Evolutionary conservation across 108 stramenopile species (phyloP), one percentile per base, ranked within the genome.

Genomic region (Cyclotella kingstonii): DNA sequence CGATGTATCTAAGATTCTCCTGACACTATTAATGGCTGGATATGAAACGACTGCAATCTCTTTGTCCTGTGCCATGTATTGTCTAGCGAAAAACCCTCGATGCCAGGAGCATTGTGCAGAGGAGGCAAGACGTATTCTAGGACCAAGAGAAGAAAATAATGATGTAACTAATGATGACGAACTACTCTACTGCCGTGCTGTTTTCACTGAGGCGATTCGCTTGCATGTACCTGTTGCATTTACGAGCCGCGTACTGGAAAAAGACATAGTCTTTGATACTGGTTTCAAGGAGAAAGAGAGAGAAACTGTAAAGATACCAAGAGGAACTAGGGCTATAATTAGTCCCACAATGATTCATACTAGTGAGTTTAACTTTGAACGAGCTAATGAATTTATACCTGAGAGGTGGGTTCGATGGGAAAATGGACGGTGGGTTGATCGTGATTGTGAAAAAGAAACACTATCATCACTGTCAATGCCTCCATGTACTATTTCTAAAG

Each of bases 31-130:
- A 2, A 66, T 81, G 51, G 83, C 75, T 14, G 84, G 81, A 39
- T 80, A 80, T 35, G 84, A 82, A 38, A 85, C 84, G 4, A 69
- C 81, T 0, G 47, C 73, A 9, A 60, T 82, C 34, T 64, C 79
- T 10, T 18, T 85, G 12, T 58, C 79, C 12, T 85, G 75, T 47
- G 63, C 58, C n/a, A 48, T 85, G 50, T 82, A 82, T 46, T 50
- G 55, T 18, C 57, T 85, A 6, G 49, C 81, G 0, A 54, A 28
- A 5, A 41, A 75, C 44, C 77, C 78, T 10, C 21, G 72, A 66
- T 63, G 64, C 60, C 40, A 46, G 62, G 53, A 58, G 12, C 53
- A 43, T 4, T 52, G 51, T 9, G 25, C 38, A 12, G 54, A 62
- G n/a, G 70, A 71, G 23, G 70, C 61, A 4, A 17, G 52, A 2